Evolutionary conservation across 1,139 yeast genomes (phyloP), one percentile per base, ranked within the genome.

Genomic region (Yamadazyma spencermartinsiae): DNA sequence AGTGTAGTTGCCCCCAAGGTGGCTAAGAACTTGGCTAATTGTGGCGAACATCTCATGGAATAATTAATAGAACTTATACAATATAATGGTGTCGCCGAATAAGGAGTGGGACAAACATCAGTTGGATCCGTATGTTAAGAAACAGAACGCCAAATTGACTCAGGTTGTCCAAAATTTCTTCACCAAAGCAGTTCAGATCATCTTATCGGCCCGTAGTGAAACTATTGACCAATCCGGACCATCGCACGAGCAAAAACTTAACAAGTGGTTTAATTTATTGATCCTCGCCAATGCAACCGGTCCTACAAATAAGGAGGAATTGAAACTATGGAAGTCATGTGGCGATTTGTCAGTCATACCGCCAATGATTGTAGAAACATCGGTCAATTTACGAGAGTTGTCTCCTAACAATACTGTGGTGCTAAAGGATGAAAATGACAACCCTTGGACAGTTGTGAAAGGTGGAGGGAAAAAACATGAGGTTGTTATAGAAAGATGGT

Each of bases 401-500:
- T 65, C 77, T 8, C 61, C 80, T 2, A 75, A 76, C 33, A 89
- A 86, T 48, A 70, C 82, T 10, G 72, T 89, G 33, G 75, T 81
- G 34, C 54, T 84, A 30, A 60, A 68, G 25, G 82, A 79, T 41
- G 90, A 61, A 13, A 63, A 54, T 24, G 66, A 56, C 35, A 67
- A 57, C 31, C 69, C 71, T 32, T 72, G 71, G 60, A 66, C 63
- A 15, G 79, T 64, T 32, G 65, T 63, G 28, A 72, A 51, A 35
- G 69, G 65, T 16, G 76, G 67, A 2, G 53, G 58, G 13, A 80
- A 75, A 54, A 83, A 82, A 51, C 69, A 79, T 11, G 98, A 90
- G 59, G 78, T 92, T 13, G 96, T 92, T 2, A 64, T 92, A 41
- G 98, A 92, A 56, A 72, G 98, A 42, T 92, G 98, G 98, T 68